These are phyloP conservation scores for Candida yuanshanica DNA, from an alignment of 805 yeast genomes.

Conservation along the genomic window DNA sequence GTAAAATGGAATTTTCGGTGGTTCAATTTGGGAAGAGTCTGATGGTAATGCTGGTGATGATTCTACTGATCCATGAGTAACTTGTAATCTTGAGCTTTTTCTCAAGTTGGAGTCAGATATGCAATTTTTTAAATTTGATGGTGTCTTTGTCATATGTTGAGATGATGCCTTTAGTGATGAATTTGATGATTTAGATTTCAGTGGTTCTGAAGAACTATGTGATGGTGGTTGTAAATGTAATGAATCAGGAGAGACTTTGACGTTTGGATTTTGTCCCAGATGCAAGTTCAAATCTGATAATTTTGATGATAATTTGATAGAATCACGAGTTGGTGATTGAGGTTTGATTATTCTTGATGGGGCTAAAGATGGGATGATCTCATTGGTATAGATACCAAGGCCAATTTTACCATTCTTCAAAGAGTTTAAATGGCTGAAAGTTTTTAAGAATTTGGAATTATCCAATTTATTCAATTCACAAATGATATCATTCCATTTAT, in stretches of 20 bases:
- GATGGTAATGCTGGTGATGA: background rate
- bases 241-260: background rate
- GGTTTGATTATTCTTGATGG: background rate
- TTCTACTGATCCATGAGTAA: background rate
- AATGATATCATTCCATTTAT: conserved; percentile 17
- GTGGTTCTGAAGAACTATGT: background rate
- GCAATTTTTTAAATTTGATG: background rate
- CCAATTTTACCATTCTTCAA: conserved; percentile 16
- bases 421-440: conserved; percentile 6
- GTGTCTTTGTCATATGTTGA: background rate
- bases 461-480: conserved; percentile 4
- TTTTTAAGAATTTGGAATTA: conserved; percentile 2
- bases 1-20: background rate
- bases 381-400: conserved; percentile 12
- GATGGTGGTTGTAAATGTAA: background rate
- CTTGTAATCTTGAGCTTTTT: background rate
- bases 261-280: background rate
- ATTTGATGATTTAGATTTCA: background rate
- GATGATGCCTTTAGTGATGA: background rate
- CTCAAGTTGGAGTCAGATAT: background rate
- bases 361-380: background rate
- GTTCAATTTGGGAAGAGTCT: background rate
- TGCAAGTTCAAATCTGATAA: background rate
- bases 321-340: background rate
- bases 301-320: background rate